Evolutionary conservation across 345 rosid genomes (phyloP).

Genomic region (Noccaea caerulescens): DNA sequence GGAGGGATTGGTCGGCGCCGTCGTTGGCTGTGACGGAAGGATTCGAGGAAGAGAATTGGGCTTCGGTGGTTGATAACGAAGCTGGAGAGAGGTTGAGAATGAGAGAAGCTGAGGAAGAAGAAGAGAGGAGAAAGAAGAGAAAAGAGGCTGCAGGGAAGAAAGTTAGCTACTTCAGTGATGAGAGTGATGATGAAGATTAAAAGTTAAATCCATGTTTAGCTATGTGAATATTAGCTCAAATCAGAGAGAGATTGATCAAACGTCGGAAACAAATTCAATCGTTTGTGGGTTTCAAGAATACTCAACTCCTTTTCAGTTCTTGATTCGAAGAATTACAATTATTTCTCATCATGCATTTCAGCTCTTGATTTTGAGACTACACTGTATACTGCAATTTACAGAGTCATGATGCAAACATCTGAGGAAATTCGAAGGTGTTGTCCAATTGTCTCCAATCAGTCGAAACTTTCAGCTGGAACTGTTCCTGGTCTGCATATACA

Average conservation of each 20-base stretch:
- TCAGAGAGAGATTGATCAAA: conserved; percentile 22
- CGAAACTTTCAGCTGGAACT: conserved; percentile 22
- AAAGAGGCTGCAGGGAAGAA: conserved; percentile 62
- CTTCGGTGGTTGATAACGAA: conserved; percentile 78
- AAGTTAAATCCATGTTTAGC: conserved; percentile 43
- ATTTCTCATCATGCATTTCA: background rate
- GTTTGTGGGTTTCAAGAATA: background rate
- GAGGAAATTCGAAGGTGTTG: background rate
- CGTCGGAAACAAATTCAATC: background rate
- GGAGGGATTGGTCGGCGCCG: conserved; percentile 25
- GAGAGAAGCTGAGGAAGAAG: conserved; percentile 49
- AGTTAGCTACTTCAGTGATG: conserved; percentile 90
- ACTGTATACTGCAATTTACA: background rate
- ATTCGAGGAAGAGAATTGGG: conserved; percentile 96
- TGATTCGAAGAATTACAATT: conserved; percentile 5
- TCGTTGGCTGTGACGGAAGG: conserved; percentile 36
- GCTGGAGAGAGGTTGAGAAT: conserved; percentile 76
- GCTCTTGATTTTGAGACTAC: background rate
- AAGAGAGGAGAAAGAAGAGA: conserved; percentile 50
- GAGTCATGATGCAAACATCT: background rate
- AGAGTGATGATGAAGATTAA: conserved; percentile 69
- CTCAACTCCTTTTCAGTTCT: background rate
- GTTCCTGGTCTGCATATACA: conserved; percentile 55
- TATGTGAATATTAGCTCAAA: conserved; percentile 5
- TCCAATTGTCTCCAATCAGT: background rate